phyloP scores from a whole-genome alignment of 2,329 filamentous ascomycete genomes.

The Sporothrix phasma region DNA sequence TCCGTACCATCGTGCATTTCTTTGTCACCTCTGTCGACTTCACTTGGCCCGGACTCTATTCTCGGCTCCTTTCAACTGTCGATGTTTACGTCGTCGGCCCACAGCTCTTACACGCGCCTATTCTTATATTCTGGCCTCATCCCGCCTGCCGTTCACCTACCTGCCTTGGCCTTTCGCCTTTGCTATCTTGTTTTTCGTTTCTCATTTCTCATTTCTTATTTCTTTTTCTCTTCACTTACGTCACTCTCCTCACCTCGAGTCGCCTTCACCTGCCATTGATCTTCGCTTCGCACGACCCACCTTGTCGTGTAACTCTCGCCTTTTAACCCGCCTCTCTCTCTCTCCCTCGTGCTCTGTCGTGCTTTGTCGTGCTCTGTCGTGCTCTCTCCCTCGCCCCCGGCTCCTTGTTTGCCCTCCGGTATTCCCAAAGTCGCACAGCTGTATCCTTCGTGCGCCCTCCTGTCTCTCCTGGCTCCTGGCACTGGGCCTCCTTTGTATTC shows the following conservation, averaged over 20 bases:
- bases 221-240: not conserved
- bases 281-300: not conserved
- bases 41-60: not conserved
- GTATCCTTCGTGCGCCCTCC: not conserved
- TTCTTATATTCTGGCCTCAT: not conserved
- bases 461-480: conserved; percentile 1
- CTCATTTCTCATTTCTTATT: too few species aligned
- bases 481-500: not conserved
- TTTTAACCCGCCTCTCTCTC: not conserved
- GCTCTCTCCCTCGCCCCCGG: not conserved
- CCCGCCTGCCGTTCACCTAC: too few species aligned
- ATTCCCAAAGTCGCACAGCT: not conserved
- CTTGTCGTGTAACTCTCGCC: not conserved
- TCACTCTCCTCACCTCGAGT: not conserved
- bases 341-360: not conserved
- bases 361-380: too few species aligned
- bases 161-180: too few species aligned
- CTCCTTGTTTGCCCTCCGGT: not conserved
- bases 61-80: not conserved
- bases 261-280: not conserved
- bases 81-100: not conserved
- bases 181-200: too few species aligned
- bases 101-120: not conserved
- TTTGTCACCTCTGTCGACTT: not conserved
- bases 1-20: not conserved